phyloP scores from a whole-genome alignment of 257 asterid genomes.

The Avicennia marina region DNA sequence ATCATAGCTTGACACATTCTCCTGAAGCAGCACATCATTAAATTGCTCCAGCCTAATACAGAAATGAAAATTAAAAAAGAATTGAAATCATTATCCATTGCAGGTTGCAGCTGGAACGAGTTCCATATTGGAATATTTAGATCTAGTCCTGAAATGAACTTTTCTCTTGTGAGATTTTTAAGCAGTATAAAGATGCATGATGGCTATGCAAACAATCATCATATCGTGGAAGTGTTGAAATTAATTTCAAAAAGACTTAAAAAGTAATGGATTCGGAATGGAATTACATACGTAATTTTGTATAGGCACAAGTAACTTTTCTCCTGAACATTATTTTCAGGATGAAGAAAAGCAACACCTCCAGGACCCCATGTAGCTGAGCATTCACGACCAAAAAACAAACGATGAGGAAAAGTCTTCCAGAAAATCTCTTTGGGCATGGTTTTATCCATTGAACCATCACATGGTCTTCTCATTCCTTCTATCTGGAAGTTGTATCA shows the following conservation, averaged over 20 bases:
- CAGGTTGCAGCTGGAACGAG: slow-evolving; percentile 3
- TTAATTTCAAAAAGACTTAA: no score
- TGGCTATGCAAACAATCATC: no score
- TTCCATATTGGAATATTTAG: background rate
- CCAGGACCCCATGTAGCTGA: slow-evolving; percentile 92
- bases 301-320: slow-evolving; percentile 68
- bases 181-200: no score
- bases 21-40: slow-evolving; percentile 78
- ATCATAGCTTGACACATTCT: slow-evolving; percentile 46
- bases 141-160: no score
- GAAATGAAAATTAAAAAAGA: background rate
- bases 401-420: slow-evolving; percentile 74
- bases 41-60: slow-evolving; percentile 83
- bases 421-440: slow-evolving; percentile 59
- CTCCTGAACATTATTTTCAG: slow-evolving; percentile 52
- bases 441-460: slow-evolving; percentile 74
- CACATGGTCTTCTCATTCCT: slow-evolving; percentile 69
- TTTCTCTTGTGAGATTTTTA: no score
- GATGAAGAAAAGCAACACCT: slow-evolving; percentile 94
- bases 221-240: no score
- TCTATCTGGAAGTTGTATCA: slow-evolving; percentile 48
- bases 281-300: slow-evolving; percentile 71
- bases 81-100: slow-evolving; percentile 3
- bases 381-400: slow-evolving; percentile 73
- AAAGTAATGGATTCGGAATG: background rate